Conservation (phyloP, 148 eudicot genomes). For the Chenopodium berlandieri region DNA sequence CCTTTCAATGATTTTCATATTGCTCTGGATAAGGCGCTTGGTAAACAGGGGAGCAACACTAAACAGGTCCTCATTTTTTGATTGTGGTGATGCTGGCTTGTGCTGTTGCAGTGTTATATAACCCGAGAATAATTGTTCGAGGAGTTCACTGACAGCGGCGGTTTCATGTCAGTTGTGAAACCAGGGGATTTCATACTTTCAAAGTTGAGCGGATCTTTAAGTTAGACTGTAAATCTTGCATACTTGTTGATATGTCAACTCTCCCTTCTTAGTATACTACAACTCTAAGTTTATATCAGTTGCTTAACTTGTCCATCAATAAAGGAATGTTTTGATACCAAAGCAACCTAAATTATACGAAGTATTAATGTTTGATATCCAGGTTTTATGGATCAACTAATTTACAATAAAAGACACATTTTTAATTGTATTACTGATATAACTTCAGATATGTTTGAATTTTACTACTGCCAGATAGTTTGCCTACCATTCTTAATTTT, state of each 20-base stretch:
- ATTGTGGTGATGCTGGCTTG: neutral
- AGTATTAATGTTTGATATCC: neutral
- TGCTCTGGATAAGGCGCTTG: constrained; percentile 58
- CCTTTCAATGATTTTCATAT: constrained; percentile 48
- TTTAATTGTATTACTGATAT: neutral
- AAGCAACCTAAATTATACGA: neutral
- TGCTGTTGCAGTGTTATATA: neutral
- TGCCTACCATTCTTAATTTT: neutral
- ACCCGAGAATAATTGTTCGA: neutral
- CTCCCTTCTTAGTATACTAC: no score
- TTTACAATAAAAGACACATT: neutral
- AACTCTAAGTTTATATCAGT: neutral
- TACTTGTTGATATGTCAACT: constrained; percentile 2
- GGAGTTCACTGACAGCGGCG: neutral
- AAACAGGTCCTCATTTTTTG: constrained; percentile 60
- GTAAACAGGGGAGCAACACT: constrained; percentile 58
- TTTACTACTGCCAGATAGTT: neutral
- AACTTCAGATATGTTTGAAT: no score
- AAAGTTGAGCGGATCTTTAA: neutral
- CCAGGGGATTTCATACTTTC: neutral
- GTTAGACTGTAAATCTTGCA: neutral
- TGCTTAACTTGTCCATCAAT: neutral
- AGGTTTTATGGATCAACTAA: neutral
- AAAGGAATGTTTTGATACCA: neutral
- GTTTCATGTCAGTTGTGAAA: neutral